Base-by-base conservation (phyloP, 2,329 filamentous ascomycete species). In the Ceratocystis cubensis region DNA sequence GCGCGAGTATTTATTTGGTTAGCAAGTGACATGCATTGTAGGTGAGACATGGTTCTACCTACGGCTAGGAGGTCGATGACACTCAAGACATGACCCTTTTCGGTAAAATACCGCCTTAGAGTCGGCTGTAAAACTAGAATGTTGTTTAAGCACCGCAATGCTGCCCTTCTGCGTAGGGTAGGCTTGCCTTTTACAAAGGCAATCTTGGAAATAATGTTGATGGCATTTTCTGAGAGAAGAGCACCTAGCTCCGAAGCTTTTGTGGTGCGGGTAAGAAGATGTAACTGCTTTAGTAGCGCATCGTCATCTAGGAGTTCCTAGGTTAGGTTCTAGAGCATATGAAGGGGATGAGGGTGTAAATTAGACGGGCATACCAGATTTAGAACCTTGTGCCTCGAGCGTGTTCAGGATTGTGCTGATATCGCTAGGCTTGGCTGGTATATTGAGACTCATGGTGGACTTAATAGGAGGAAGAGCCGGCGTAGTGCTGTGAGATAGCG, bases 71-170 rank as follows among this genome's bases (percentile, higher is more conserved):
- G 44, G 3, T 66, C 65, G 25, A 70, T 68, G 17, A 69, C 48
- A 30, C 64, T 66, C 45, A 67, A 44, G 7, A 63, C 65, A 50
- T 69, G 65, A 1, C 66, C 67, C 61, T 68, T 66, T 28, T 68
- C 67, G n/a, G 64, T 65, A 65, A 70, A 70, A 46, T 68, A 65
- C 25, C 65, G 66, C n/a, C 69, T 63, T n/a, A 70, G 61, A 5
- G 63, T 45, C 8, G 67, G 66, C 6, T 69, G 48, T n/a, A 70
- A 64, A 20, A 70, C 69, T 7, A 69, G 59, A 25, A 70, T 69
- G 53, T 70, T 70, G 65, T 69, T 70, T 2, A 70, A 46, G 57
- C 64, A 65, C 15, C 66, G 63, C 7, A 68, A 63, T 37, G 66
- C 64, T 10, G 66, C 61, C 22, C 64, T 62, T 46, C 64, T 62